A percentile compares a stretch with the other conserved stretches of the same genome.
Conservation (phyloP, 345 rosid species). For the Lepidium aucheri region DNA sequence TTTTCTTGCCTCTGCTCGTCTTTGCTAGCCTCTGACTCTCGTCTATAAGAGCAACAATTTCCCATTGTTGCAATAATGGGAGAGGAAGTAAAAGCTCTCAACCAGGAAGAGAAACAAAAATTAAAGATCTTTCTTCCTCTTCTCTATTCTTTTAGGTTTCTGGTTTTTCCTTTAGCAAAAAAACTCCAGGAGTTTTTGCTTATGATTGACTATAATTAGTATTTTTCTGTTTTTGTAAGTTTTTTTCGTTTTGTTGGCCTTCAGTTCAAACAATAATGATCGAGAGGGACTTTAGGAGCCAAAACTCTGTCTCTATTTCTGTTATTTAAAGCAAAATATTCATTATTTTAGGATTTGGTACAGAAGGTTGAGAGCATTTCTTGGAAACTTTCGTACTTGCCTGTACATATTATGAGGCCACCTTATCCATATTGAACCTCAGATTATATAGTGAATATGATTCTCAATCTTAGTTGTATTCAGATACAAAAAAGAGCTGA, state of each 20-base stretch:
- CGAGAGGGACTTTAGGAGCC: conserved; percentile 22
- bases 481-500: neutral
- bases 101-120: conserved; percentile 6
- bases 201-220: conserved; percentile 14
- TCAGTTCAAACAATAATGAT: conserved; percentile 7
- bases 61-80: conserved; percentile 45
- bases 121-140: conserved; percentile 15
- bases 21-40: conserved; percentile 22
- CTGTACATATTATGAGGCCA: neutral
- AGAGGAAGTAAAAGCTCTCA: conserved; percentile 17
- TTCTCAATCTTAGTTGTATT: neutral
- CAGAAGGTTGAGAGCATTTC: conserved; percentile 25
- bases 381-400: neutral
- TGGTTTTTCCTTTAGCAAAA: conserved; percentile 29
- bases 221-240: conserved; percentile 16
- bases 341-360: conserved; percentile 10
- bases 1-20: conserved; percentile 21
- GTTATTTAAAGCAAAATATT: conserved; percentile 15
- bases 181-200: conserved; percentile 4
- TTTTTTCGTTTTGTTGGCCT: conserved; percentile 5
- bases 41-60: conserved; percentile 62
- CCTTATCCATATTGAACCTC: neutral
- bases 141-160: conserved; percentile 7
- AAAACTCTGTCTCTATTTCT: conserved; percentile 5
- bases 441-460: neutral